These are phyloP conservation scores for Tulasnella sp. DNA, from an alignment of 768 basidiomycete genomes.

Conservation along the genomic window DNA sequence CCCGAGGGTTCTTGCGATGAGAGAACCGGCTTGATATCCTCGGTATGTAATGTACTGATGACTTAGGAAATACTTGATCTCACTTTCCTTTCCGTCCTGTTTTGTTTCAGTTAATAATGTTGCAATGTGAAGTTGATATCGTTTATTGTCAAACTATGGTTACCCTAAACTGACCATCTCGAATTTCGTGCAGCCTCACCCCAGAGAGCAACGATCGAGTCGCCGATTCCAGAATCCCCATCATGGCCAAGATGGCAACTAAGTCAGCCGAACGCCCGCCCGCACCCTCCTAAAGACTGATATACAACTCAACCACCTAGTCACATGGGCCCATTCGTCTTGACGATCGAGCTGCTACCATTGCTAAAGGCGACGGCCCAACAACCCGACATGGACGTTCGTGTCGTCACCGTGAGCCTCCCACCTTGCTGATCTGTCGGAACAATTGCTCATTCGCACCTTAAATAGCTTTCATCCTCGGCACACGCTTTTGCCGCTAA, in stretches of 20 bases:
- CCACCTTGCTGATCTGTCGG: neutral
- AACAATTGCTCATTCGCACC: neutral
- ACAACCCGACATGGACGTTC: conserved; percentile 42
- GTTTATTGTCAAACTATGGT: neutral
- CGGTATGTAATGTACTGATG: conserved; percentile 27
- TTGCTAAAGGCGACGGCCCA: conserved; percentile 41
- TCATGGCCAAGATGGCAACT: conserved; percentile 7
- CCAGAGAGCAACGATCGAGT: neutral
- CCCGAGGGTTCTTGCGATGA: conserved; percentile 38
- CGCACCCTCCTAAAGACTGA: neutral
- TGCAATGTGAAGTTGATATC: conserved; percentile 31
- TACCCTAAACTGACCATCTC: neutral
- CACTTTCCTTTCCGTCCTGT: conserved; percentile 29
- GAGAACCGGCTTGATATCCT: conserved; percentile 48
- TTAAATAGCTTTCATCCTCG: neutral
- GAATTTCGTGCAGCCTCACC: neutral
- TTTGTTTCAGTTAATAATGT: conserved; percentile 37
- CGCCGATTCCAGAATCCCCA: neutral
- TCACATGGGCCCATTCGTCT: conserved; percentile 45
- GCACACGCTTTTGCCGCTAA: neutral
- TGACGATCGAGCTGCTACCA: conserved; percentile 45
- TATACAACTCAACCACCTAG: conserved; percentile 18
- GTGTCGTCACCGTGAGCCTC: conserved; percentile 44
- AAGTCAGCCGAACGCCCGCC: conserved; percentile 10
- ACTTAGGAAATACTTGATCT: neutral